phyloP scores from a whole-genome alignment of 2,329 filamentous ascomycete species.

The Ophiostoma australiae region DNA sequence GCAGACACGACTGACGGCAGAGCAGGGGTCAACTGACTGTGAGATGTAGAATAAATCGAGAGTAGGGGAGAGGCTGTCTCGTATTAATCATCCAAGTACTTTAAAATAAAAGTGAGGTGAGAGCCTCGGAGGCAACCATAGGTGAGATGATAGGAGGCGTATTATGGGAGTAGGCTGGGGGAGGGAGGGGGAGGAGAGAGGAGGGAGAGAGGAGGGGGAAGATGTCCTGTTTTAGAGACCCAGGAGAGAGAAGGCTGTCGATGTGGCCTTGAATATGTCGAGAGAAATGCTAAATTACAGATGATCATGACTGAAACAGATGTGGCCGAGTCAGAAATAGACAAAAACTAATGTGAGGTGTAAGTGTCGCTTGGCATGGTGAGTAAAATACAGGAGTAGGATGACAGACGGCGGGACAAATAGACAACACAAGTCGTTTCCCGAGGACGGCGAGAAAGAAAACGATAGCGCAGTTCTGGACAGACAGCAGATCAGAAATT shows the following conservation, averaged over 20 bases:
- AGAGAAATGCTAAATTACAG: background rate
- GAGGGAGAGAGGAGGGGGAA: background rate
- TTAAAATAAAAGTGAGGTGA: background rate
- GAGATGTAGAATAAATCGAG: background rate
- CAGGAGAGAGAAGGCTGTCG: background rate
- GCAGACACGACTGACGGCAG: background rate
- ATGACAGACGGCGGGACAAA: background rate
- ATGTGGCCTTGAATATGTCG: background rate
- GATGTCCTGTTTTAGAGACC: background rate
- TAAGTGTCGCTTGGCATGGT: background rate
- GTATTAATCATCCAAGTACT: background rate
- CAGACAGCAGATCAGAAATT: background rate
- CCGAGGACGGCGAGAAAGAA: background rate
- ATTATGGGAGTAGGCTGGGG: background rate
- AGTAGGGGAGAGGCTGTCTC: background rate
- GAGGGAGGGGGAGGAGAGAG: background rate
- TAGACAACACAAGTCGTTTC: too few species aligned
- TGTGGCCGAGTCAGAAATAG: background rate
- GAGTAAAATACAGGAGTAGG: background rate
- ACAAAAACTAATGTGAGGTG: background rate
- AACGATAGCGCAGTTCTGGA: background rate
- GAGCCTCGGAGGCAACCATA: slow-evolving; percentile 4
- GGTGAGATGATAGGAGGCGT: background rate
- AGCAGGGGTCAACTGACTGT: background rate
- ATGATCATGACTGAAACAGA: background rate